Percentiles rank a stretch among this genome's conserved stretches.
Conservation (phyloP, 2,329 filamentous ascomycete genomes). For the Berkeleyomyces basicola region DNA sequence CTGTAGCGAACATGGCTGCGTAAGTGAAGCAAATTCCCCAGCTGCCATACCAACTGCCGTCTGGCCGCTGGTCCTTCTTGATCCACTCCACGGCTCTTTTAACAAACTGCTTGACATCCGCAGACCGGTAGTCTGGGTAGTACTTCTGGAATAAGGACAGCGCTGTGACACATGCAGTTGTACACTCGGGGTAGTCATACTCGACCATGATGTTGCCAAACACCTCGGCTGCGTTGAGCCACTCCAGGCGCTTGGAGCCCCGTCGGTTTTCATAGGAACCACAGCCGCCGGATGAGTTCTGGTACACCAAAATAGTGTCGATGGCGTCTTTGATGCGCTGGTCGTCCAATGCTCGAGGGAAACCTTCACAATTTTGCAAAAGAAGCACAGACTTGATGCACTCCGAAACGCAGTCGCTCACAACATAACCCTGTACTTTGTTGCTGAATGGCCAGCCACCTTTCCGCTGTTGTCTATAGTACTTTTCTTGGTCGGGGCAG, state of each 20-base stretch:
- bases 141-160: conserved; percentile 65
- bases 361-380: conserved; percentile 63
- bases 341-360: conserved; percentile 56
- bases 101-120: conserved; percentile 61
- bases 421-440: conserved; percentile 79
- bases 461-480: conserved; percentile 81
- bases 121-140: conserved; percentile 62
- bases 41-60: conserved; percentile 94
- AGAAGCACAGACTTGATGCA: conserved; percentile 73
- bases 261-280: conserved; percentile 79
- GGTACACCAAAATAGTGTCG: conserved; percentile 80
- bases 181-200: conserved; percentile 96
- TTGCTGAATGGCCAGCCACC: conserved; percentile 96
- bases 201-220: conserved; percentile 97
- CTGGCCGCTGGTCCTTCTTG: conserved; percentile 54
- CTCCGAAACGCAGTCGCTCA: conserved; percentile 89
- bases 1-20: conserved; percentile 87
- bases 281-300: conserved; percentile 72
- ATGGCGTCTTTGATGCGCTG: conserved; percentile 72
- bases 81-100: conserved; percentile 66
- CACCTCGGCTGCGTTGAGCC: conserved; percentile 87
- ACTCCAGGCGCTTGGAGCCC: conserved; percentile 61
- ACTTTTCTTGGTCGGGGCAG: conserved; percentile 55
- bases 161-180: conserved; percentile 81
- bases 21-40: conserved; percentile 99